A percentile compares a stretch with the other conserved stretches of the same genome.
Conservation (phyloP, 2,329 filamentous ascomycete genomes). For the Stachybotrys echinatus region DNA sequence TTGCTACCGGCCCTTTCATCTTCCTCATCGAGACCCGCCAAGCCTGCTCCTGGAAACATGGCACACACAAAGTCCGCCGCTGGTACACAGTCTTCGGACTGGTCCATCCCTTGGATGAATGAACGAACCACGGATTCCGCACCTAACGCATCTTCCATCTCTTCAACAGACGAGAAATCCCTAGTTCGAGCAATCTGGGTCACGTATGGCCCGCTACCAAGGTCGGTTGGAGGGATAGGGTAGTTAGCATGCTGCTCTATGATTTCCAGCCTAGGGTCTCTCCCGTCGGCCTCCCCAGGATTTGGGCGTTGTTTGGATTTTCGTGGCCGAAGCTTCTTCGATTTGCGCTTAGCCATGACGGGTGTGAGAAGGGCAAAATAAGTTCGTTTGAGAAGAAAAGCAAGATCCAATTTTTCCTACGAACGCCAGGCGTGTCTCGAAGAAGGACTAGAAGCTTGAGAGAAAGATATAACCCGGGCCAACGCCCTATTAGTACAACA, state of each 20-base stretch:
- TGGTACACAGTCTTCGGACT: not conserved
- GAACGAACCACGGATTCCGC: not conserved
- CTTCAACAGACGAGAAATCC: not conserved
- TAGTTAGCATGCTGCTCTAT: not conserved
- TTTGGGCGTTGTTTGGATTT: no score
- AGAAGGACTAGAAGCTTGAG: no score
- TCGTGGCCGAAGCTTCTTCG: no score
- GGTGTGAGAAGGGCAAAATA: no score
- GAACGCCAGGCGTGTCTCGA: no score
- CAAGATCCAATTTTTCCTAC: no score
- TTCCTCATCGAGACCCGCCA: not conserved
- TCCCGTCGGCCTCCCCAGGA: no score
- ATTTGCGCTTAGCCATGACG: no score
- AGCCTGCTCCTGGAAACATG: not conserved
- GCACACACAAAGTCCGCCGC: not conserved
- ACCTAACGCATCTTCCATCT: not conserved
- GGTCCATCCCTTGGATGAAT: not conserved
- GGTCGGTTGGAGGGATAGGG: not conserved
- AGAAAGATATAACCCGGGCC: no score
- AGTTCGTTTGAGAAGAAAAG: no score
- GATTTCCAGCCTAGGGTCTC: no score
- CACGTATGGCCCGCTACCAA: not conserved
- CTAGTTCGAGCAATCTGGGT: not conserved
- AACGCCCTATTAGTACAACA: no score
- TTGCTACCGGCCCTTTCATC: not conserved